phyloP scores from a whole-genome alignment of 148 eudicot genomes.

The Chenopodium formosanum region DNA sequence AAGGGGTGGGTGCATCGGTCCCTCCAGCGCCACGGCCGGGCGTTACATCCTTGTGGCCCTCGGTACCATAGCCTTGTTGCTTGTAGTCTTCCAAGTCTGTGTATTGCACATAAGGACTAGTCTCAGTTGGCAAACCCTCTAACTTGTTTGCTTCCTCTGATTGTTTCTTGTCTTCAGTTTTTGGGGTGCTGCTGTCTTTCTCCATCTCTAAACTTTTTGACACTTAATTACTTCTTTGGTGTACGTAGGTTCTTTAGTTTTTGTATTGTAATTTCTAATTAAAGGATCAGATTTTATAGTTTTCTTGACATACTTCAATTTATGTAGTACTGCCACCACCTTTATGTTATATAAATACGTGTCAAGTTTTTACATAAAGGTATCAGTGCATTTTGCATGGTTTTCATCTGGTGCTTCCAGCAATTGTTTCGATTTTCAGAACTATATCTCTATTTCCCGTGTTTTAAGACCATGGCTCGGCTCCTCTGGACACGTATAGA shows the following conservation, averaged over 20 bases:
- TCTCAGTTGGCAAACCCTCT: constrained; percentile 56
- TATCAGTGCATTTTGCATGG: background rate
- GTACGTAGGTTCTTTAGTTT: too few relatives aligned
- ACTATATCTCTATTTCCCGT: too few relatives aligned
- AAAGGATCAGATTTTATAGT: background rate
- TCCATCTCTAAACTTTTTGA: constrained; percentile 26
- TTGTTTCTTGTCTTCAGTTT: constrained; percentile 19
- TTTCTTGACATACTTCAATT: too few relatives aligned
- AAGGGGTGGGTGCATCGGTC: constrained; percentile 75
- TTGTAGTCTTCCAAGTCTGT: constrained; percentile 87
- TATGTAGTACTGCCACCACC: too few relatives aligned
- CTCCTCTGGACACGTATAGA: too few relatives aligned
- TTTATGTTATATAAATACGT: constrained; percentile 11
- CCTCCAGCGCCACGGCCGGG: constrained; percentile 61
- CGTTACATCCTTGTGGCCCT: constrained; percentile 59
- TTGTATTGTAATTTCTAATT: background rate
- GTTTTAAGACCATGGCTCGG: too few relatives aligned
- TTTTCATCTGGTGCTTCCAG: background rate
- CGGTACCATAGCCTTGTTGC: constrained; percentile 76
- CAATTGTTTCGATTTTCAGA: background rate
- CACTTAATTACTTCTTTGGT: background rate
- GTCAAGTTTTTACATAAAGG: constrained; percentile 3
- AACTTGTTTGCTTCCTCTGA: constrained; percentile 29
- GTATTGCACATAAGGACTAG: constrained; percentile 83
- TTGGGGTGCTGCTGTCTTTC: constrained; percentile 6